Evolutionary conservation across 208 protist species (phyloP).

Genomic region (Naegleria fowleri): DNA sequence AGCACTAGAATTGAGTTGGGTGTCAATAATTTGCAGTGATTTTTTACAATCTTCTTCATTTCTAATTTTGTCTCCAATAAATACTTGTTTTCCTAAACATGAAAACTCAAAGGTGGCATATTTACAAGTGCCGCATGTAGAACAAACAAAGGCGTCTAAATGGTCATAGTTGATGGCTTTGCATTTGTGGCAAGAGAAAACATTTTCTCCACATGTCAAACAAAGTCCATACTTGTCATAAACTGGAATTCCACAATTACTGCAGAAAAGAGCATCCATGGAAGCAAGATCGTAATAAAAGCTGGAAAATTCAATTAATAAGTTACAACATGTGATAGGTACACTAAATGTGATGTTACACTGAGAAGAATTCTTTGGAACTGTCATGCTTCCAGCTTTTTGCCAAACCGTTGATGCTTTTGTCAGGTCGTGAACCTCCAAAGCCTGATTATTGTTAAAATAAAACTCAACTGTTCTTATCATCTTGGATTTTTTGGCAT

Average conservation of each 20-base stretch:
- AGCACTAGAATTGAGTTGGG: not conserved
- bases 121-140: not conserved
- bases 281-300: not conserved
- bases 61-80: not conserved
- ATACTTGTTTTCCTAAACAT: not conserved
- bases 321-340: not conserved
- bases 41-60: slow-evolving; percentile 1
- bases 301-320: not conserved
- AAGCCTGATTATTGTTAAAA: not conserved
- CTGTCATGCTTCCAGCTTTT: not conserved
- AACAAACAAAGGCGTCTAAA: not conserved
- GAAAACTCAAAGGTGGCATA: not conserved
- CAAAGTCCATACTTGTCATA: not conserved
- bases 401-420: not conserved
- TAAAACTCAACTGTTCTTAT: not conserved
- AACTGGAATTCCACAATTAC: not conserved
- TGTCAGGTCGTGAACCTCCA: not conserved
- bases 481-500: not conserved
- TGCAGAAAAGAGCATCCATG: not conserved
- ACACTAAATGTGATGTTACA: not conserved
- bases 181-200: not conserved
- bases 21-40: not conserved
- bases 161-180: not conserved
- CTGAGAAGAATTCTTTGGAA: not conserved
- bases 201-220: not conserved